phyloP scores from a whole-genome alignment of 768 basidiomycete genomes.

The Boletus vermiculosoides region DNA sequence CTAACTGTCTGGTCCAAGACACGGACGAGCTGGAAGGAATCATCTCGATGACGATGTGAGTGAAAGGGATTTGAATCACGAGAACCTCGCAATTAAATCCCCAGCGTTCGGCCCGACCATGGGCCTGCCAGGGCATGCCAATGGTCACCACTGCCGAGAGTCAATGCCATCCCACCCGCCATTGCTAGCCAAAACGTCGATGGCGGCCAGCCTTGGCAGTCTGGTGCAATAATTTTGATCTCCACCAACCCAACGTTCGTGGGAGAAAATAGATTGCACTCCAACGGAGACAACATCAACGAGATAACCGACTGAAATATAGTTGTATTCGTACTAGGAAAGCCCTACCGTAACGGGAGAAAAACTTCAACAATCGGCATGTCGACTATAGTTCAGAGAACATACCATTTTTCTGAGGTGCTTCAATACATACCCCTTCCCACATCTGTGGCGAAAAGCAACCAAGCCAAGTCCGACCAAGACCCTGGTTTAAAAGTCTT shows the following conservation, averaged over 20 bases:
- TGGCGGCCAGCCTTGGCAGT: slow-evolving; percentile 1
- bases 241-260: background rate
- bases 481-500: background rate
- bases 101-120: background rate
- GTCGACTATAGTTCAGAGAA: background rate
- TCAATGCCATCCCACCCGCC: background rate
- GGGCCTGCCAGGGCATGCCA: slow-evolving; percentile 10
- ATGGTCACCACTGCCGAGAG: background rate
- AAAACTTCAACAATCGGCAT: background rate
- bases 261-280: slow-evolving; percentile 2
- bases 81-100: background rate
- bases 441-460: background rate
- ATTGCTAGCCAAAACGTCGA: background rate
- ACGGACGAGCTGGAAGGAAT: background rate
- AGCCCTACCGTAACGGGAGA: background rate
- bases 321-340: too few species aligned
- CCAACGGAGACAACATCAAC: background rate
- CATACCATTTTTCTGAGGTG: slow-evolving; percentile 1
- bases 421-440: background rate
- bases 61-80: background rate
- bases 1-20: background rate
- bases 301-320: background rate
- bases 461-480: background rate
- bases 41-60: background rate
- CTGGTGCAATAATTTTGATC: background rate